These are phyloP conservation scores for Zoysia japonica DNA, from an alignment of 176 grass and related monocot species.

Conservation along the genomic window DNA sequence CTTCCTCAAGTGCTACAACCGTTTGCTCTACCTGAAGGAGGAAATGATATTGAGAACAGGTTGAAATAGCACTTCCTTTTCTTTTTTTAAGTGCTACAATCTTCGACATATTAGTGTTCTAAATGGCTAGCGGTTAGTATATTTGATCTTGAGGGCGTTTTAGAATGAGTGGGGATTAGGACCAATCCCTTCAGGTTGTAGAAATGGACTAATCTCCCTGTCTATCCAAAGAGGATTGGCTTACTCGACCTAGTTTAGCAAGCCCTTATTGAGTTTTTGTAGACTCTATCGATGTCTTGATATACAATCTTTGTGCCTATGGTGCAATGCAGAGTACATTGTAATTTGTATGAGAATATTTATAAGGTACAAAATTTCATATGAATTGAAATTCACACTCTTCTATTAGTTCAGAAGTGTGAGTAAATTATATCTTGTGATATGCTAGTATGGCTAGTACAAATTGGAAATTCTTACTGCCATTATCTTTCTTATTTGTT, in stretches of 20 bases:
- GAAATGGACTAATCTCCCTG: neutral
- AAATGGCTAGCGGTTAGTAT: neutral
- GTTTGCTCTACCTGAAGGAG: slow-evolving; percentile 88
- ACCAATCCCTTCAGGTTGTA: neutral
- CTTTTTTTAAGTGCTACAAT: neutral
- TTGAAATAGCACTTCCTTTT: slow-evolving; percentile 1
- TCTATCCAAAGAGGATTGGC: neutral
- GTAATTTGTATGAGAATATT: slow-evolving; percentile 4
- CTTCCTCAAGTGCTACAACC: slow-evolving; percentile 95
- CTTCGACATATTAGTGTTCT: neutral
- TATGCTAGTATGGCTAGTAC: neutral
- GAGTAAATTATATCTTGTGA: neutral
- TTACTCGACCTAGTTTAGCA: neutral
- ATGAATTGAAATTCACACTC: neutral
- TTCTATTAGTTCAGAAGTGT: slow-evolving; percentile 17
- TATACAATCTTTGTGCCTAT: slow-evolving; percentile 11
- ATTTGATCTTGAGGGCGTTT: neutral
- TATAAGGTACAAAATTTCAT: neutral
- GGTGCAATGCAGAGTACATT: neutral
- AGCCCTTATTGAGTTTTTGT: neutral
- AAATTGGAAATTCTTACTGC: neutral
- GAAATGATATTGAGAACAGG: slow-evolving; percentile 94
- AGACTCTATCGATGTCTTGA: neutral
- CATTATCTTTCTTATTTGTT: neutral
- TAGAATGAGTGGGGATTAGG: neutral